These are phyloP conservation scores for Cornus florida DNA, from an alignment of 148 eudicot species.

Conservation along the genomic window DNA sequence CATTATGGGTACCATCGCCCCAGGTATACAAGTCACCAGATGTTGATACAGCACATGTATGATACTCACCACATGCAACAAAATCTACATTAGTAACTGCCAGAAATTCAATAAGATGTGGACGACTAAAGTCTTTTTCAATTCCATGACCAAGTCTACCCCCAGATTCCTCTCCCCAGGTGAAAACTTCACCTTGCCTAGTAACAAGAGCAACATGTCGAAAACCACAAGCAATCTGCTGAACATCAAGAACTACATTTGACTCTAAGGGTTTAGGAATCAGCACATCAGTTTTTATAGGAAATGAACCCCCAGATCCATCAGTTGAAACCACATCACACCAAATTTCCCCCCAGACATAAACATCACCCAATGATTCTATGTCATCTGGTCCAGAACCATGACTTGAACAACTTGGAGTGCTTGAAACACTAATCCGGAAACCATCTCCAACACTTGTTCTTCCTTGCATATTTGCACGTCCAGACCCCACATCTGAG, in stretches of 20 bases:
- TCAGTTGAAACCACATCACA: conserved; percentile 45
- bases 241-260: conserved; percentile 83
- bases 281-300: conserved; percentile 44
- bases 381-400: conserved; percentile 80
- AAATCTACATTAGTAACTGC: conserved; percentile 64
- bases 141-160: conserved; percentile 92
- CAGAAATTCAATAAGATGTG: conserved; percentile 64
- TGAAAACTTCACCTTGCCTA: conserved; percentile 86
- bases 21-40: conserved; percentile 78
- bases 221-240: conserved; percentile 75
- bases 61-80: conserved; percentile 81
- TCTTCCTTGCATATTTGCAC: conserved; percentile 65
- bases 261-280: conserved; percentile 75
- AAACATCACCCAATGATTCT: conserved; percentile 79
- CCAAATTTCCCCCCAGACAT: conserved; percentile 85
- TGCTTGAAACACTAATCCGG: conserved; percentile 76
- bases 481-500: conserved; percentile 64
- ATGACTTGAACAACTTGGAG: conserved; percentile 75
- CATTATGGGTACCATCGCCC: conserved; percentile 81
- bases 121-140: conserved; percentile 53
- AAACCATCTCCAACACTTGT: conserved; percentile 60
- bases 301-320: conserved; percentile 24
- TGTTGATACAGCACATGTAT: conserved; percentile 72
- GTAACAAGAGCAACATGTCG: conserved; percentile 79
- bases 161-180: conserved; percentile 91